Percentiles rank a stretch among this genome's conserved stretches.
These are phyloP conservation scores for Myxozyma melibiosi DNA, from an alignment of 805 yeast genomes.

Conservation along the genomic window DNA sequence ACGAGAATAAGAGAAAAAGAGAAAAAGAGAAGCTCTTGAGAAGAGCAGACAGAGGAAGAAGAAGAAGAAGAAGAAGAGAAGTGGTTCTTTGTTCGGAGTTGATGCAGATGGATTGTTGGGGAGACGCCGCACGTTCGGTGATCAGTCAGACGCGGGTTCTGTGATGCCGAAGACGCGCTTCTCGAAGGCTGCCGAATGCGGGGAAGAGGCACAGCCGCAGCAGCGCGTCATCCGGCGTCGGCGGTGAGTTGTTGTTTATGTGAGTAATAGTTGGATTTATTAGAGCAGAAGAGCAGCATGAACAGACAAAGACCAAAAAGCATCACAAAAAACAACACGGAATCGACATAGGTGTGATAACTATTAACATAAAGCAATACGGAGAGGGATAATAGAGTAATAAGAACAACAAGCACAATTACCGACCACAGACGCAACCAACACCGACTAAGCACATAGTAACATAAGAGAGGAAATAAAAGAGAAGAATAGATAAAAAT, in stretches of 20 bases:
- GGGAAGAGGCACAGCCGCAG: too few relatives aligned
- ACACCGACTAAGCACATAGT: constrained; percentile 4
- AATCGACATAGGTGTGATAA: not conserved
- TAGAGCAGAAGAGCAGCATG: too few relatives aligned
- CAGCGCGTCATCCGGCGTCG: too few relatives aligned
- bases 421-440: constrained; percentile 4
- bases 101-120: constrained; percentile 1
- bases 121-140: not conserved
- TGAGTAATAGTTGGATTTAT: too few relatives aligned
- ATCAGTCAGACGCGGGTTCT: not conserved
- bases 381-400: not conserved
- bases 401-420: not conserved
- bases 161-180: not conserved
- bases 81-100: not conserved
- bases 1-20: not conserved
- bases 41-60: not conserved
- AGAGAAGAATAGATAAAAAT: not conserved
- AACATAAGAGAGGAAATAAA: not conserved
- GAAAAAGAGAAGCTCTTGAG: not conserved
- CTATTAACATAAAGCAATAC: not conserved
- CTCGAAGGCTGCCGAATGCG: constrained; percentile 7
- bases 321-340: too few relatives aligned
- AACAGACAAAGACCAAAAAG: too few relatives aligned
- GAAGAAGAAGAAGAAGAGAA: too few relatives aligned
- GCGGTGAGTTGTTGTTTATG: too few relatives aligned